phyloP scores from a whole-genome alignment of 495 filamentous ascomycete genomes.

The Talaromyces thailandensis region DNA sequence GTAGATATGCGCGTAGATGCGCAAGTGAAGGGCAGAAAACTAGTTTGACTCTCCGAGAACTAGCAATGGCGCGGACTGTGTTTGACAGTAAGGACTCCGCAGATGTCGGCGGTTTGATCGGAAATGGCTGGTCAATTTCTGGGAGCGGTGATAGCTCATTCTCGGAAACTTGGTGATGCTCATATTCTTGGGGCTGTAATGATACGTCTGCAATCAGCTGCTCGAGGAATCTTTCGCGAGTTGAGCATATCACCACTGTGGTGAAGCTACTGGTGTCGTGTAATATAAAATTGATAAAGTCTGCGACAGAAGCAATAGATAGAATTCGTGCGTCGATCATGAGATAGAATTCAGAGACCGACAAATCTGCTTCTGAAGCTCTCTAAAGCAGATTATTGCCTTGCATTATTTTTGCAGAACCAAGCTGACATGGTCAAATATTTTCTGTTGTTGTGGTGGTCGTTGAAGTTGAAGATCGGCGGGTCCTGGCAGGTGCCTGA shows the following conservation, averaged over 20 bases:
- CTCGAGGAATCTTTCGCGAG: conserved; percentile 53
- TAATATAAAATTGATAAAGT: conserved; percentile 58
- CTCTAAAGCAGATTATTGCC: background rate
- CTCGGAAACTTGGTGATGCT: background rate
- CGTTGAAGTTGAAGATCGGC: background rate
- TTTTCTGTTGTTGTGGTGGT: background rate
- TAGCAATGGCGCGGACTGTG: conserved; percentile 59
- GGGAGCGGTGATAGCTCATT: conserved; percentile 5
- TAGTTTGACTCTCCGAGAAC: conserved; percentile 56
- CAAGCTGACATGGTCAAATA: background rate
- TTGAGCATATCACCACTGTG: conserved; percentile 63
- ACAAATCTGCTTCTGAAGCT: background rate
- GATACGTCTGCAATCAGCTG: conserved; percentile 26
- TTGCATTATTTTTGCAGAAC: background rate
- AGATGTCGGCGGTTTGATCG: background rate
- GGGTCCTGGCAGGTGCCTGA: background rate
- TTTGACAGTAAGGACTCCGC: conserved; percentile 31
- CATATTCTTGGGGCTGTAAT: background rate
- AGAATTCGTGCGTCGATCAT: conserved; percentile 14
- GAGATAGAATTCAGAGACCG: background rate
- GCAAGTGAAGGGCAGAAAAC: conserved; percentile 67
- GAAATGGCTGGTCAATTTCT: conserved; percentile 26
- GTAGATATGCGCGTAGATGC: conserved; percentile 66
- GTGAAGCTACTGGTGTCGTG: conserved; percentile 35
- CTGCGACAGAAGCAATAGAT: conserved; percentile 25